Evolutionary conservation across 208 protist genomes (phyloP).

Genomic region (Trypanosoma cruzi): DNA sequence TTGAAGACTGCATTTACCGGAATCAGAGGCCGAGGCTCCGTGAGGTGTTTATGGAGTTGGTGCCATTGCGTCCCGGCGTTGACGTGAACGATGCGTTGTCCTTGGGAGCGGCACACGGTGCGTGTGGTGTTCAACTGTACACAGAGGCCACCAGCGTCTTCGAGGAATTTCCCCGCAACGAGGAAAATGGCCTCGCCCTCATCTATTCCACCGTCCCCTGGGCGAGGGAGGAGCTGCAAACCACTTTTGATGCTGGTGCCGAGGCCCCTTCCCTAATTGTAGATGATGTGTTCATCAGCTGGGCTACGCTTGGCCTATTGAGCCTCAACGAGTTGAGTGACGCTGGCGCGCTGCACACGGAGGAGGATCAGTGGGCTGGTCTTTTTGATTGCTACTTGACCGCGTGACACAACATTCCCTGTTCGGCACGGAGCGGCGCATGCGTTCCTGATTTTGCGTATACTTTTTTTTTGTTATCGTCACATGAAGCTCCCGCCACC

Average conservation of each 20-base stretch:
- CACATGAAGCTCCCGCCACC: background rate
- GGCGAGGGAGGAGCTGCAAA: conserved; percentile 3
- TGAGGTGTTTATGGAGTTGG: conserved; percentile 7
- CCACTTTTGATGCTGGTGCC: background rate
- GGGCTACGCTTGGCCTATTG: conserved; percentile 25
- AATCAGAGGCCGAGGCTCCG: conserved; percentile 8
- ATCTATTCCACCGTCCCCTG: conserved; percentile 24
- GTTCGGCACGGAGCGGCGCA: background rate
- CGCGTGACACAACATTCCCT: background rate
- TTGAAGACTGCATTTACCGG: conserved; percentile 7
- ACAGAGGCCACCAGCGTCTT: conserved; percentile 20
- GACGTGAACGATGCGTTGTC: background rate
- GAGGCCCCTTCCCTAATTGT: conserved; percentile 17
- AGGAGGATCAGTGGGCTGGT: background rate
- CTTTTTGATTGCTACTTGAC: background rate
- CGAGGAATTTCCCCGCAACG: conserved; percentile 5
- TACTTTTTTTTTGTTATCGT: background rate
- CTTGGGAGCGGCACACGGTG: background rate
- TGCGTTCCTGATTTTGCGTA: background rate
- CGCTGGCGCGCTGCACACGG: conserved; percentile 5
- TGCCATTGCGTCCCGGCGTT: background rate
- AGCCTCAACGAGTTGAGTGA: conserved; percentile 25
- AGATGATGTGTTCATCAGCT: conserved; percentile 29
- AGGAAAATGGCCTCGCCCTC: background rate
- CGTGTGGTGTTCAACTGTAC: conserved; percentile 25